Conservation (phyloP, 2,329 filamentous ascomycete genomes). For the Cladosporium sp. region DNA sequence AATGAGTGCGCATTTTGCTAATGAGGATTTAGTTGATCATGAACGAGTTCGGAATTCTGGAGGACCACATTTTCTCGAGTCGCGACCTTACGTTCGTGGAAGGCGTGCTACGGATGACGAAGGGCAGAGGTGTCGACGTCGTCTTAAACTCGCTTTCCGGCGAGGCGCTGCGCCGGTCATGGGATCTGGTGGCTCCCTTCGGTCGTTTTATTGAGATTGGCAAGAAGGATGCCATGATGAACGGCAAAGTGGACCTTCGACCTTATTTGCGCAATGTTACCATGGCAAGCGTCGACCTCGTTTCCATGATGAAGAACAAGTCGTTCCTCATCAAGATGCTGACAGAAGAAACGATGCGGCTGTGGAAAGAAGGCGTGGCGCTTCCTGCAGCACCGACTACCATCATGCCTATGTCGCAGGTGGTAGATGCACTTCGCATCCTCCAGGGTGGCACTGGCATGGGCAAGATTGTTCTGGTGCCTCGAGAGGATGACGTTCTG, state of each 20-base stretch:
- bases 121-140: constrained; percentile 23
- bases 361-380: constrained; percentile 5
- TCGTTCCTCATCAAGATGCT: constrained; percentile 6
- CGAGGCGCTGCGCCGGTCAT: constrained; percentile 21
- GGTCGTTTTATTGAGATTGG: constrained; percentile 38
- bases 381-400: constrained; percentile 1
- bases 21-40: neutral
- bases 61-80: constrained; percentile 21
- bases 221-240: constrained; percentile 26
- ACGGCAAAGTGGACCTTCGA: constrained; percentile 25
- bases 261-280: constrained; percentile 24
- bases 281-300: constrained; percentile 24
- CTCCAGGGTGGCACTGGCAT: constrained; percentile 29
- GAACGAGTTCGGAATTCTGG: neutral
- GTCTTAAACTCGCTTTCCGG: constrained; percentile 24
- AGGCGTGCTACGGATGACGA: constrained; percentile 19
- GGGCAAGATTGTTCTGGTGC: constrained; percentile 29
- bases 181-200: constrained; percentile 32
- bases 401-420: constrained; percentile 6
- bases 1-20: neutral
- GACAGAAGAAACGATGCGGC: neutral
- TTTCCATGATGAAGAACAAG: constrained; percentile 2
- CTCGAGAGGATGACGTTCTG: neutral
- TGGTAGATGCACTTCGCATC: constrained; percentile 24
- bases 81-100: constrained; percentile 32